phyloP scores from a whole-genome alignment of 129 eudicot genomes.

The Flaveria linearis region DNA sequence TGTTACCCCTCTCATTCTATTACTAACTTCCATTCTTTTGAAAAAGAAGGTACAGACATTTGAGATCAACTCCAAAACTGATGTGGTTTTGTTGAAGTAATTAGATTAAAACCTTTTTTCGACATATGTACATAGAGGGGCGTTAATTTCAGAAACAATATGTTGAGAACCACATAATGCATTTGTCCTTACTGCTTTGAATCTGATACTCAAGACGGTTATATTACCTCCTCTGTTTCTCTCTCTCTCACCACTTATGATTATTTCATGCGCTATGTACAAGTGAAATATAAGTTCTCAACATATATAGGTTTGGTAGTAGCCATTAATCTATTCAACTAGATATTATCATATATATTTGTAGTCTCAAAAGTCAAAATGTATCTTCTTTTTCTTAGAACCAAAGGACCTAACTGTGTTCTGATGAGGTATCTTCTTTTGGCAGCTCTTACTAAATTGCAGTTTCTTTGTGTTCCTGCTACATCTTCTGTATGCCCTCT shows the following conservation, averaged over 20 bases:
- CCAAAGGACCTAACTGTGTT: not conserved
- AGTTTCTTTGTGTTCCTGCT: slow-evolving; percentile 76
- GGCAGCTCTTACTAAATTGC: slow-evolving; percentile 81
- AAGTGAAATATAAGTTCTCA: too few species aligned
- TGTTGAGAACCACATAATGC: not conserved
- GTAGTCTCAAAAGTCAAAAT: slow-evolving; percentile 7
- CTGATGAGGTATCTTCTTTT: slow-evolving; percentile 25
- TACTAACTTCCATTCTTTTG: not conserved
- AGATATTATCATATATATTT: not conserved
- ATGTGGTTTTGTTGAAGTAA: not conserved
- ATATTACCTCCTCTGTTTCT: too few species aligned
- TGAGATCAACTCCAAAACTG: slow-evolving; percentile 17
- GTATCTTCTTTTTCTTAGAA: not conserved
- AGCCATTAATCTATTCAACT: too few species aligned
- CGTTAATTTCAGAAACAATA: too few species aligned
- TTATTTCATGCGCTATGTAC: too few species aligned
- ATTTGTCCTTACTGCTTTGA: too few species aligned
- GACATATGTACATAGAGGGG: too few species aligned
- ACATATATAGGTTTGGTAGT: too few species aligned
- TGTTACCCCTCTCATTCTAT: not conserved
- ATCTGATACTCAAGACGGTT: too few species aligned
- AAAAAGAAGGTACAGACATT: slow-evolving; percentile 9
- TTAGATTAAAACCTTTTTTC: too few species aligned
- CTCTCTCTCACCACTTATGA: too few species aligned
- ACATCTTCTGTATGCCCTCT: slow-evolving; percentile 80